Conservation (phyloP, 1,284 basidiomycete species). For the Tausonia pullulans region DNA sequence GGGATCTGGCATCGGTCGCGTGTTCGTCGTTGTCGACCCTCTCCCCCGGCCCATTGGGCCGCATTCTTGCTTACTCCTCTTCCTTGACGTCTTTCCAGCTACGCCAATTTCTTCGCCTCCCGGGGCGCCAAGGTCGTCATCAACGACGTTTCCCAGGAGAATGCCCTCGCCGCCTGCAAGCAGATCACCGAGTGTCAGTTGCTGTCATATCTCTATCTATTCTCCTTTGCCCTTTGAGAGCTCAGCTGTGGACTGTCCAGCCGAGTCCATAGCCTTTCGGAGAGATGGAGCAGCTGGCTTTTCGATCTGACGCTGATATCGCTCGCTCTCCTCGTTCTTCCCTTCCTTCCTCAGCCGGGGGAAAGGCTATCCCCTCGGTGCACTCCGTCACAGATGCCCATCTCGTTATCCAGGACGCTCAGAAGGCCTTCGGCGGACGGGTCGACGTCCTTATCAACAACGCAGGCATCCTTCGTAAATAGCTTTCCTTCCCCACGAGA, state of each 20-base stretch:
- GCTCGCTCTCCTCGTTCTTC: too few species aligned
- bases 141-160: conserved; percentile 81
- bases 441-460: conserved; percentile 88
- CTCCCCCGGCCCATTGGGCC: not conserved
- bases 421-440: conserved; percentile 67
- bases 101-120: conserved; percentile 79
- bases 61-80: not conserved
- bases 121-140: conserved; percentile 90
- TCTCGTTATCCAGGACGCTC: conserved; percentile 68
- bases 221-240: not conserved
- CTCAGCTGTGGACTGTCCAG: too few species aligned
- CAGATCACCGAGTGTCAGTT: conserved; percentile 68
- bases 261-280: too few species aligned
- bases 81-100: conserved; percentile 41
- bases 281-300: too few species aligned
- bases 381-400: conserved; percentile 78
- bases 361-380: conserved; percentile 74
- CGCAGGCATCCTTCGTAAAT: conserved; percentile 77
- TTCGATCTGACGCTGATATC: too few species aligned
- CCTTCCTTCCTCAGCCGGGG: conserved; percentile 49
- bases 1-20: conserved; percentile 84
- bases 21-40: conserved; percentile 45
- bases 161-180: conserved; percentile 85
- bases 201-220: not conserved
- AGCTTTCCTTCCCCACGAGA: not conserved